Percentiles rank a stretch among this genome's conserved stretches.
These are phyloP conservation scores for Arthrobotrys musiformis DNA, from an alignment of 2,329 filamentous ascomycete species.

Conservation along the genomic window DNA sequence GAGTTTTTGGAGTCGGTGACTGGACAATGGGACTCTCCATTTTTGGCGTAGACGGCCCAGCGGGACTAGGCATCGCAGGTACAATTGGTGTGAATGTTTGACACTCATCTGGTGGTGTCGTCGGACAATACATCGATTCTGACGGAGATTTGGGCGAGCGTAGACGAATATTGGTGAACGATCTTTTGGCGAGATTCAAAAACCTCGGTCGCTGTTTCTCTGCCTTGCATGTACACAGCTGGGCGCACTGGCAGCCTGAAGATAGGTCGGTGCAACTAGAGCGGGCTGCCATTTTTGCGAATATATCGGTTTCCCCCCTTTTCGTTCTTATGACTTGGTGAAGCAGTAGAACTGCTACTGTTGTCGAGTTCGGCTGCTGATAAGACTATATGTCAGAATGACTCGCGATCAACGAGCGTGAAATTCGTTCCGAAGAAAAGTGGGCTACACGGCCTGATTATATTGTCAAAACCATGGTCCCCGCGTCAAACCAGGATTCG, in stretches of 20 bases:
- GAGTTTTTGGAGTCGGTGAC: slow-evolving; percentile 42
- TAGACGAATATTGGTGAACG: slow-evolving; percentile 53
- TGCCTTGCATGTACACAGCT: slow-evolving; percentile 46
- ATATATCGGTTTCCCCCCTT: background rate
- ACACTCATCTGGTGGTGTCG: slow-evolving; percentile 44
- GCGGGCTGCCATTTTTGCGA: slow-evolving; percentile 34
- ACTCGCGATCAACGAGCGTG: slow-evolving; percentile 45
- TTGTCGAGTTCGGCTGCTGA: slow-evolving; percentile 42
- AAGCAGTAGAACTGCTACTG: slow-evolving; percentile 6
- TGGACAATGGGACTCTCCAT: slow-evolving; percentile 23
- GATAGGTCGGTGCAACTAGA: slow-evolving; percentile 15
- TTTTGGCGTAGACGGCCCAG: slow-evolving; percentile 35
- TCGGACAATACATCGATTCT: slow-evolving; percentile 42
- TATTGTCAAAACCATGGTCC: slow-evolving; percentile 42
- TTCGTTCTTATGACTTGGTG: background rate
- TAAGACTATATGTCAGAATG: slow-evolving; percentile 37
- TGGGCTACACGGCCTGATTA: slow-evolving; percentile 52
- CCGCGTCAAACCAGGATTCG: slow-evolving; percentile 25
- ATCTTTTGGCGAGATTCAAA: slow-evolving; percentile 49
- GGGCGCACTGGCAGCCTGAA: slow-evolving; percentile 34
- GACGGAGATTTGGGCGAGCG: slow-evolving; percentile 46
- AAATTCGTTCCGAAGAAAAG: slow-evolving; percentile 45
- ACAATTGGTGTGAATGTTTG: slow-evolving; percentile 27
- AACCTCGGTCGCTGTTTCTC: slow-evolving; percentile 53
- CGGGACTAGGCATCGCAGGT: slow-evolving; percentile 6